Percentiles rank a stretch among this genome's conserved stretches.
Conservation (phyloP, 257 asterid species). For the Salvia splendens region DNA sequence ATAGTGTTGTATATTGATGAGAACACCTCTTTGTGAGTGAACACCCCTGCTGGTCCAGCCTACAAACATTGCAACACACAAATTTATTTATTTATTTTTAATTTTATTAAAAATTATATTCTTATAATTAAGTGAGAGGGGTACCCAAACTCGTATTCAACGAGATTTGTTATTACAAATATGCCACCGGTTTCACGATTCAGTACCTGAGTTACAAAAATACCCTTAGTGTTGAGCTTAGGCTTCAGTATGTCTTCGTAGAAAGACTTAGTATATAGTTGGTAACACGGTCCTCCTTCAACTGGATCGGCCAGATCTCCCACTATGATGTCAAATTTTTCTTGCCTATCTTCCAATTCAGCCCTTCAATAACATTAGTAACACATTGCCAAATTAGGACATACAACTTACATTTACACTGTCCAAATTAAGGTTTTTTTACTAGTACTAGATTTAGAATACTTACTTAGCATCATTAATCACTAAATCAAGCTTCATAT, state of each 20-base stretch:
- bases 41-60: slow-evolving; percentile 99
- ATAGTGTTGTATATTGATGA: slow-evolving; percentile 91
- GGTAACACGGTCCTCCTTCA: slow-evolving; percentile 97
- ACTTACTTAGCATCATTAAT: not conserved
- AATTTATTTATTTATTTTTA: not conserved
- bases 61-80: slow-evolving; percentile 11
- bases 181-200: too few relatives aligned
- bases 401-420: not conserved
- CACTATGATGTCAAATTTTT: slow-evolving; percentile 77
- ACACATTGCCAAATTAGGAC: not conserved
- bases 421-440: not conserved
- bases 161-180: too few relatives aligned
- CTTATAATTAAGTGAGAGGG: too few relatives aligned
- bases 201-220: slow-evolving; percentile 92
- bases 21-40: slow-evolving; percentile 88
- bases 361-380: slow-evolving; percentile 43
- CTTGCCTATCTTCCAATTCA: slow-evolving; percentile 74
- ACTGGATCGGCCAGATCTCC: slow-evolving; percentile 99
- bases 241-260: slow-evolving; percentile 79
- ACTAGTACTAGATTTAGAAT: not conserved
- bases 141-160: too few relatives aligned
- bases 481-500: slow-evolving; percentile 40
- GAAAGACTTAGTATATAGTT: slow-evolving; percentile 83
- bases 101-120: not conserved
- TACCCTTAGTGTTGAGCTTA: slow-evolving; percentile 70